These are phyloP conservation scores for Globisporangium abappressorium DNA, from an alignment of 352 stramenopile genomes.

Conservation along the genomic window DNA sequence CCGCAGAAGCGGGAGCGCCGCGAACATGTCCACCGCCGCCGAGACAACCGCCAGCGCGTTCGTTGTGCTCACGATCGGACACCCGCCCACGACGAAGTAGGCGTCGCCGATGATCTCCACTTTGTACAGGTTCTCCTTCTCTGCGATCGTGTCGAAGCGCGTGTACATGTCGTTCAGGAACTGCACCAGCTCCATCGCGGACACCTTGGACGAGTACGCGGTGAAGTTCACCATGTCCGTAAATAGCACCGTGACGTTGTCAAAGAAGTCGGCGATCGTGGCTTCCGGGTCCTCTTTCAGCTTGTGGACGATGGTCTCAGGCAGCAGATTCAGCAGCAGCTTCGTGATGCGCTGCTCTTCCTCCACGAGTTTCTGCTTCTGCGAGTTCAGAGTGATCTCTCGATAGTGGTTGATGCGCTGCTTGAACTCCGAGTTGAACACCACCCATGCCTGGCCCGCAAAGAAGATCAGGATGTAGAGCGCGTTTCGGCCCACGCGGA, in stretches of 20 bases:
- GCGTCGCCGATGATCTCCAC: constrained; percentile 89
- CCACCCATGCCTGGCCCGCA: constrained; percentile 69
- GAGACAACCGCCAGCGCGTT: constrained; percentile 75
- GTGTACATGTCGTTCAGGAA: constrained; percentile 90
- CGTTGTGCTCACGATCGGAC: constrained; percentile 53
- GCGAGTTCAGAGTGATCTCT: constrained; percentile 77
- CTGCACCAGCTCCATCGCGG: constrained; percentile 83
- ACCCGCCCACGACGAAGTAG: constrained; percentile 81
- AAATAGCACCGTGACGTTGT: constrained; percentile 85
- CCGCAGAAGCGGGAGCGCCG: constrained; percentile 47
- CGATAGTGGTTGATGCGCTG: constrained; percentile 86
- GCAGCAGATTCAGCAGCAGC: constrained; percentile 71
- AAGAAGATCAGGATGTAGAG: constrained; percentile 87
- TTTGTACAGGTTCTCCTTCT: constrained; percentile 88
- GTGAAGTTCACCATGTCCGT: constrained; percentile 88
- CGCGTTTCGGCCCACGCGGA: constrained; percentile 59
- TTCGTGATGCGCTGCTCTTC: constrained; percentile 80
- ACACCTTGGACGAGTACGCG: constrained; percentile 76
- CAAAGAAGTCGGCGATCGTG: constrained; percentile 82
- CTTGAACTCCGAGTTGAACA: constrained; percentile 86
- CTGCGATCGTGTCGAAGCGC: constrained; percentile 80
- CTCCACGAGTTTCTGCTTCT: constrained; percentile 83
- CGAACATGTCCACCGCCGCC: constrained; percentile 76
- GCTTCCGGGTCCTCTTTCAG: constrained; percentile 74
- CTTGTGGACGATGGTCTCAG: constrained; percentile 83